Evolutionary conservation across 352 stramenopile genomes (phyloP).

Genomic region (Peronospora farinosa): DNA sequence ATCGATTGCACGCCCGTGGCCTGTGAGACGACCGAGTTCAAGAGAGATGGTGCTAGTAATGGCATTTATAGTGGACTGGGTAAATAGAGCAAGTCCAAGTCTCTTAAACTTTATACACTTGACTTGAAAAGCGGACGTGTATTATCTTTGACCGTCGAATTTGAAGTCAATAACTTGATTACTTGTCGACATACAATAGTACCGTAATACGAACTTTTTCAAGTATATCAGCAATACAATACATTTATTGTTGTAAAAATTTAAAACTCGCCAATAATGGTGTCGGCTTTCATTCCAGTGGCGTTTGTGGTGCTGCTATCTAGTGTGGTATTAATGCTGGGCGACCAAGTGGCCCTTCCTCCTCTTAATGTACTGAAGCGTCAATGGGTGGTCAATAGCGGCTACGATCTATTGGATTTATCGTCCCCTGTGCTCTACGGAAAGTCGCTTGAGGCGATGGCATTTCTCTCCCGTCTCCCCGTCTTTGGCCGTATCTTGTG

Average conservation of each 20-base stretch:
- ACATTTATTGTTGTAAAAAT: too few species aligned
- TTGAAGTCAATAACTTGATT: too few species aligned
- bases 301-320: constrained; percentile 39
- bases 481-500: constrained; percentile 45
- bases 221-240: not conserved
- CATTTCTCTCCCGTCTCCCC: constrained; percentile 37
- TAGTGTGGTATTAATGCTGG: constrained; percentile 43
- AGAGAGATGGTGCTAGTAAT: constrained; percentile 33
- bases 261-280: constrained; percentile 20
- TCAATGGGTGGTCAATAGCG: constrained; percentile 23
- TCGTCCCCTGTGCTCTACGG: constrained; percentile 43
- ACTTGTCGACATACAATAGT: too few species aligned
- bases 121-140: not conserved
- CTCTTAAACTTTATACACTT: not conserved
- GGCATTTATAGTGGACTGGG: constrained; percentile 27
- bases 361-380: constrained; percentile 30
- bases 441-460: constrained; percentile 41
- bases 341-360: constrained; percentile 41
- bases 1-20: constrained; percentile 35
- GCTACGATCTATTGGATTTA: constrained; percentile 53
- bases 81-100: too few species aligned
- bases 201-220: too few species aligned
- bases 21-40: constrained; percentile 43
- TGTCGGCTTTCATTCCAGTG: constrained; percentile 31
- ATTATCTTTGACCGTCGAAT: not conserved